phyloP scores from a whole-genome alignment of 2,329 filamentous ascomycete species.

The Teratosphaeria gauchensis region DNA sequence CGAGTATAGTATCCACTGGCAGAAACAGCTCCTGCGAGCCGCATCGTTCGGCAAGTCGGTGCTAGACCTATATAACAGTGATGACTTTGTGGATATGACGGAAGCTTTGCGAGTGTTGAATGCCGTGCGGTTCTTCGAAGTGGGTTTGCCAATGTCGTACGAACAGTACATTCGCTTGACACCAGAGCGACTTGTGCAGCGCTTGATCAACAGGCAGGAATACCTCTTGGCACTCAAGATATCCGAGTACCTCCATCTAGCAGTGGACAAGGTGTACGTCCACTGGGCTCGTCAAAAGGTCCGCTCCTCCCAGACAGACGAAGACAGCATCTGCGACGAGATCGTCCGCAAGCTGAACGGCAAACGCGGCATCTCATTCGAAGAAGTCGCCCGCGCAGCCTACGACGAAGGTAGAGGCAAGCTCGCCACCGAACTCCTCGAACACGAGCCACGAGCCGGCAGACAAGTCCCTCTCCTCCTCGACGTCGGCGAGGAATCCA shows the following conservation, averaged over 20 bases:
- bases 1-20: constrained; percentile 83
- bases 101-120: constrained; percentile 89
- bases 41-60: constrained; percentile 97
- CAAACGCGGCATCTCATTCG: constrained; percentile 89
- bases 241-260: constrained; percentile 75
- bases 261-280: constrained; percentile 83
- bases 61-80: constrained; percentile 91
- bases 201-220: constrained; percentile 79
- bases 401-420: constrained; percentile 85
- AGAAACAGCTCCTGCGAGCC: constrained; percentile 90
- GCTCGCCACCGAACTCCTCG: constrained; percentile 83
- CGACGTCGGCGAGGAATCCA: constrained; percentile 89
- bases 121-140: constrained; percentile 80
- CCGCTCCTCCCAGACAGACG: constrained; percentile 70
- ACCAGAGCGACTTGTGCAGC: constrained; percentile 75
- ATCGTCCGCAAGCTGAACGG: constrained; percentile 80
- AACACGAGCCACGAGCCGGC: constrained; percentile 89
- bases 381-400: constrained; percentile 82
- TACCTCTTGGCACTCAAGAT: constrained; percentile 85
- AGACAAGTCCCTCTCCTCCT: constrained; percentile 89
- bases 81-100: constrained; percentile 98
- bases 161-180: constrained; percentile 89
- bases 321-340: constrained; percentile 74
- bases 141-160: constrained; percentile 82
- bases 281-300: constrained; percentile 97